Base-by-base conservation (phyloP, 352 stramenopile genomes). In the Pythium graminicola region DNA sequence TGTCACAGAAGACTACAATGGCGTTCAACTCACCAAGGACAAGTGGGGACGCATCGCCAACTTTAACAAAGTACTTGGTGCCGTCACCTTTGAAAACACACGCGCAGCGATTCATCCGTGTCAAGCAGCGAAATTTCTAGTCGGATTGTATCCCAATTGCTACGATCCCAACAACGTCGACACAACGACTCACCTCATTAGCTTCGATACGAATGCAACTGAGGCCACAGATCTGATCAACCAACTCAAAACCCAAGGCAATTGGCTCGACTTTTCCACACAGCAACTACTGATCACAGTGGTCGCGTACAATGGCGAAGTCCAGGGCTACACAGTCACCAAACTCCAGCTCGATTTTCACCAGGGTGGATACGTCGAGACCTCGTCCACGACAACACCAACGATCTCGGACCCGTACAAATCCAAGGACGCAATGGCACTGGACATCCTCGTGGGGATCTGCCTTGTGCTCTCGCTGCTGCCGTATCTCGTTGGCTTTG, bases 301-400 rank as follows among this genome's bases (percentile, higher is more conserved):
- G 20, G 62, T 68, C 17, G 61, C 65, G 17, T 73, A 70, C 65
- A 68, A 73, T 19, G 65, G 62, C 7, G 65, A 73, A 45, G 33
- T 73, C 1, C 48, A 73, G 51, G 59, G 59, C 1, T 67, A 63
- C 59, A 67, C 53, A 6, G 53, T 67, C 8, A 50, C 59, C 47
- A 67, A 67, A 43, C 46, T 67, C 5, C 48, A 57, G 41, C 44
- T 67, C 27, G 59, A 67, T 17, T 67, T 67, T 29, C 59, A 67
- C 42, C 59, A 62, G 29, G 59, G 59, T 27, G 59, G 59, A 9
- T 62, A 58, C 46, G 53, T 67, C 20, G 52, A 67, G 20, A 17
- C 35, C 16, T 51, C 52, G 23, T 57, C 57, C 16, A 48, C 32
- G 1, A 70, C 50, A 4, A 60, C 50, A 6, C 58, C 57, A 6